Base-by-base conservation (phyloP, 1,139 yeast species). In the Nakaseomyces kungkrabaensis region DNA sequence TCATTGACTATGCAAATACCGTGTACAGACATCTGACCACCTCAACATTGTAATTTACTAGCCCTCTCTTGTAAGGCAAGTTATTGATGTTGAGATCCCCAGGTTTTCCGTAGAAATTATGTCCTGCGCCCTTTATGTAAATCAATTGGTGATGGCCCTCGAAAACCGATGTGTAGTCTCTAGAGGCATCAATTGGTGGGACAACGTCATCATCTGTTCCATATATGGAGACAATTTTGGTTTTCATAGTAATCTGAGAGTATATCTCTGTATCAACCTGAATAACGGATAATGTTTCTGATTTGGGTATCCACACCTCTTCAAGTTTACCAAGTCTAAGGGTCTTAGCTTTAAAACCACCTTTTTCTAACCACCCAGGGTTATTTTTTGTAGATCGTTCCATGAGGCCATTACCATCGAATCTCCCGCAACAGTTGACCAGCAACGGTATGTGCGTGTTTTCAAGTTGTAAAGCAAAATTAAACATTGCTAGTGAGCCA, bases 341-440 rank as follows among this genome's bases (percentile, higher is more conserved):
- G 3, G 73, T 73, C 4, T 60, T 63, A 41, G 70, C 64, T 47
- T 48, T 54, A 51, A 68, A 69, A 1, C 79, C 79, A 8, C 68
- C 67, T 10, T 66, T 63, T 17, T 55, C 37, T 36, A 58, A 55
- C 71, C 73, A 71, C 42, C 64, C 53, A 3, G 71, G 71, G 52
- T 63, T 56, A 10, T 50, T 46, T n/a, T 45, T 45, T 5, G 56
- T 54, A 33, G 71, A 57, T 17, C 67, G 62, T 3, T 58, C 56
- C 33, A 62, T 48, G 53, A 72, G 59, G 34, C 69, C 68, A 9
- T 56, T 54, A 34, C 81, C 69, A 56, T 68, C 65, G 58, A 66
- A 86, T 56, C 96, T 73, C 2, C 89, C 82, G 1, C 89, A 77
- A 63, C 90, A 81, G 56, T 86, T 86, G 59, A 88, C 72, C 53